These are phyloP conservation scores for Phytophthora kernoviae DNA, from an alignment of 352 stramenopile genomes.

Conservation along the genomic window DNA sequence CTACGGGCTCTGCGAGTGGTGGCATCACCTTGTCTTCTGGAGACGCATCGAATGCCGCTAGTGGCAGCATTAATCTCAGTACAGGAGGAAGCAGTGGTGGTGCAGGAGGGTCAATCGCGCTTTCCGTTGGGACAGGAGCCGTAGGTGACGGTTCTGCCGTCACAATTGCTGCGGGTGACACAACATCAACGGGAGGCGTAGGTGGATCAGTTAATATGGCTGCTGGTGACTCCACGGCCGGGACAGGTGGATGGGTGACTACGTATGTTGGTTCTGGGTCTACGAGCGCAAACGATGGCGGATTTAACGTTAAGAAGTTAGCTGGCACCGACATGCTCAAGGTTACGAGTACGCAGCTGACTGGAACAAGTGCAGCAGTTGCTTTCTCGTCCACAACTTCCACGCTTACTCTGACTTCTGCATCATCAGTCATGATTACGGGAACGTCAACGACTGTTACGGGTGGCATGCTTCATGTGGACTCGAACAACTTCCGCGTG, in stretches of 20 bases:
- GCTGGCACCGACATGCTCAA: slow-evolving; percentile 41
- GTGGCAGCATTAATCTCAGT: slow-evolving; percentile 37
- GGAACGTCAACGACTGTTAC: slow-evolving; percentile 46
- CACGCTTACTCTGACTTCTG: slow-evolving; percentile 43
- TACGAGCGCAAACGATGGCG: slow-evolving; percentile 24
- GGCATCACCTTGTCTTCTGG: slow-evolving; percentile 43
- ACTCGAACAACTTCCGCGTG: slow-evolving; percentile 49
- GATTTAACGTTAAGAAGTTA: slow-evolving; percentile 49
- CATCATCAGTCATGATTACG: slow-evolving; percentile 48
- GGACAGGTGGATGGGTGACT: slow-evolving; percentile 53
- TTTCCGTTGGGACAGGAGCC: slow-evolving; percentile 44
- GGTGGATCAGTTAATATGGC: slow-evolving; percentile 50
- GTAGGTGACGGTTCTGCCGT: slow-evolving; percentile 39
- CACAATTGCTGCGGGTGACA: slow-evolving; percentile 49
- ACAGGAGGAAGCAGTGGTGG: slow-evolving; percentile 37
- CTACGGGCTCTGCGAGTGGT: slow-evolving; percentile 38
- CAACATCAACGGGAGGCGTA: slow-evolving; percentile 26
- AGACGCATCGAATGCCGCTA: slow-evolving; percentile 32
- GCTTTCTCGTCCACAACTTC: slow-evolving; percentile 49
- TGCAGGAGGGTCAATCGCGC: slow-evolving; percentile 37
- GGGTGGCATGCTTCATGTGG: slow-evolving; percentile 49
- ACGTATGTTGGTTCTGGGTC: slow-evolving; percentile 31
- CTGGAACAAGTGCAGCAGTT: slow-evolving; percentile 40
- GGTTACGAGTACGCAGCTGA: slow-evolving; percentile 35
- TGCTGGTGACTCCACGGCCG: slow-evolving; percentile 38